phyloP scores from a whole-genome alignment of 106 monocot species.

The Allium sativum region DNA sequence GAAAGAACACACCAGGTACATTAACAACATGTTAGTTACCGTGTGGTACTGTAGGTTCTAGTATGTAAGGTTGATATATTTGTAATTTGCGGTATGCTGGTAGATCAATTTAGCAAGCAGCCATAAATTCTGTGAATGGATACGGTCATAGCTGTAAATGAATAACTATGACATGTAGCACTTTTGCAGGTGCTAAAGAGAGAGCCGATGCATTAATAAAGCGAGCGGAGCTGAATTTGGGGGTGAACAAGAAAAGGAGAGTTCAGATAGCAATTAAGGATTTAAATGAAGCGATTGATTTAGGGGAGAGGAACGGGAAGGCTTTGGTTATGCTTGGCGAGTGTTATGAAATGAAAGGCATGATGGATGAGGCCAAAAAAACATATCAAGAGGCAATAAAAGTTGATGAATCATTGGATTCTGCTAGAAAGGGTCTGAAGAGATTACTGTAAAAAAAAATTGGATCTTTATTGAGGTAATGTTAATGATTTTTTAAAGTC shows the following conservation, averaged over 20 bases:
- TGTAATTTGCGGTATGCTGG: too few relatives aligned
- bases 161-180: too few relatives aligned
- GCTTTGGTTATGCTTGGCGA: constrained; percentile 53
- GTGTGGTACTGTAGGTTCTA: too few relatives aligned
- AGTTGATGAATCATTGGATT: constrained; percentile 21
- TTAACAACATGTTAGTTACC: too few relatives aligned
- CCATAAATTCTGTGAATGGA: too few relatives aligned
- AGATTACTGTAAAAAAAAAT: background rate
- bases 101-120: too few relatives aligned
- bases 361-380: constrained; percentile 32
- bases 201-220: constrained; percentile 62
- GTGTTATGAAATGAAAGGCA: constrained; percentile 64
- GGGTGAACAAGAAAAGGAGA: constrained; percentile 25
- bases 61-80: too few relatives aligned
- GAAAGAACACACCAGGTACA: too few relatives aligned
- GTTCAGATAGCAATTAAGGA: constrained; percentile 46
- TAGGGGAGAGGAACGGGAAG: constrained; percentile 41
- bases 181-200: constrained; percentile 19
- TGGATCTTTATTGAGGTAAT: constrained; percentile 6
- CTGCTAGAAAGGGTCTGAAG: constrained; percentile 23
- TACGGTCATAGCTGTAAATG: too few relatives aligned
- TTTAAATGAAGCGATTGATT: constrained; percentile 45
- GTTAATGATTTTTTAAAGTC: background rate
- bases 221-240: constrained; percentile 64
- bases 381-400: constrained; percentile 40